Base-by-base conservation (phyloP, 495 filamentous ascomycete species). In the Daldinia loculata region DNA sequence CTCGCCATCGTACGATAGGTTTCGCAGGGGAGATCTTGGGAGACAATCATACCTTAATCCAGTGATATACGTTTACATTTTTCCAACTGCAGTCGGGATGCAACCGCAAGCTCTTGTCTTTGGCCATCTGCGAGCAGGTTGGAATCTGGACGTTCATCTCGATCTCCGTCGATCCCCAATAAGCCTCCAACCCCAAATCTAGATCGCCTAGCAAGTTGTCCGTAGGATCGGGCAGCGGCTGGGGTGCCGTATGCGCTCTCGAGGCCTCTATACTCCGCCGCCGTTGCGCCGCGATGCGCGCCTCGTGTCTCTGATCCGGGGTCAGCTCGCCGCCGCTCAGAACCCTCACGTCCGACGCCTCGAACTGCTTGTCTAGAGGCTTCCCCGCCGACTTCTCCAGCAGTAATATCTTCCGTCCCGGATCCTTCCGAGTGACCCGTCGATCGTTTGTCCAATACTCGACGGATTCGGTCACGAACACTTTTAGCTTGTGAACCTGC, bases 1-100 rank as follows among this genome's bases (percentile, higher is more conserved):
- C n/a, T 75, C 9, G 61, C 26, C 2, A n/a, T 19, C 9, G 60
- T 22, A 30, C 53, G 8, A 55, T 6, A 22, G 53, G 34, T 24
- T 24, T 24, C 4, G 17, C 19, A 11, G 8, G 17, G 8, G 17
- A 24, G 3, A 36, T 36, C 3, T 36, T 14, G 55, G 2, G 1
- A 12, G 14, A 55, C 38, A 38, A 11, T 71, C 85, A 56, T 87
- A 96, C 95, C 89, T 99, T 99, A 75, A 99, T 98, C 95, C 96
- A 98, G 77, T 99, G 95, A 74, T 94, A 93, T 53, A 99, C 94
- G 74, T 97, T 93, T 45, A 97, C 97, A 63, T 97, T 95, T 78
- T 92, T 91, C 84, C 94, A 98, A 15, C 95, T 97, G 55, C 94
- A 97, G 72, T 98, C 94, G 66, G 95, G 97, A 78, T 97, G 92